Evolutionary conservation across 306 rosid species (phyloP), one percentile per base, ranked within the genome.

Genomic region (Rosa persica): DNA sequence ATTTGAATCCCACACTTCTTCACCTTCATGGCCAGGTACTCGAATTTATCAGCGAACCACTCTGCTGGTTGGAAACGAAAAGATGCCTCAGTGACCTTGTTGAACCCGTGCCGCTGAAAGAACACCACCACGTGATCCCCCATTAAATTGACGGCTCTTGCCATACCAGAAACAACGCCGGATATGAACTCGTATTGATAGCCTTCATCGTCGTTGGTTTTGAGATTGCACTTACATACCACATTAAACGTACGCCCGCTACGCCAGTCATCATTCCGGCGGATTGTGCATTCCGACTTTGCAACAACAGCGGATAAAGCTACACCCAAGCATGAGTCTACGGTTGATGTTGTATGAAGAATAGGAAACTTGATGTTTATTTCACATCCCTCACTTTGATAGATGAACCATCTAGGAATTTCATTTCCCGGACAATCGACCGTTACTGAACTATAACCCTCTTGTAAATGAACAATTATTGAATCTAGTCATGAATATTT

Each of bases 381-480:
- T 1, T 76, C 64, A 39, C 55, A 61, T 6, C 73, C 77, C 42
- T 60, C 67, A 3, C 25, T 34, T 15, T 67, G 65, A 51, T 60
- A 25, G 30, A 1, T 23, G 72, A 81, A 75, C 80, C 84, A 69
- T 1, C 39, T 20, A 0, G 84, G 80, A 67, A 80, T 54, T 58
- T 75, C 70, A 48, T 1, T 36, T 20, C 83, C 83, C 0, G 71
- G 71, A 19, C 61, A 80, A 22, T 1, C 0, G 5, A 16, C 15
- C 11, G 11, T 3, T 51, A 6, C 25, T 15, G 15, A 22, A 2
- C 0, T 0, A 44, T 2, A 22, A 4, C 6, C n/a, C 57, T n/a
- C 57, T 57, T 70, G 15, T 25, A 42, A 36, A 9, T 16, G 70
- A 20, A 65, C n/a, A 34, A 16, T 30, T 34, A 62, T 12, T 39